Base-by-base conservation (phyloP, 75 land plant genomes). In the Ceratopteris richardii region DNA sequence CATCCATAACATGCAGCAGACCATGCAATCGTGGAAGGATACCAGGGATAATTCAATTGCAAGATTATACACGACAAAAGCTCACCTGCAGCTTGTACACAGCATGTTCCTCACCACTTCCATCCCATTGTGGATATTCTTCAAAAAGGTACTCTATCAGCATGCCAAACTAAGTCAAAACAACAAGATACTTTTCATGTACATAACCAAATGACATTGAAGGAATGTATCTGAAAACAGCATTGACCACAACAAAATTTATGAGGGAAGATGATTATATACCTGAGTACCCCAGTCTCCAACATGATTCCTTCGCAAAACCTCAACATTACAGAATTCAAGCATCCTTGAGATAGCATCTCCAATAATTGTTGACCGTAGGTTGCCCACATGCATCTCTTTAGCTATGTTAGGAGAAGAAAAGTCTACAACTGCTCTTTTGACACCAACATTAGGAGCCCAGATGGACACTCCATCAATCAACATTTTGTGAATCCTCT, bases 261-360 rank as follows among this genome's bases (percentile, higher is more conserved):
- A 33, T 33, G 37, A 33, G 37, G 9, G 9, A 33, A 33, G 37
- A 9, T 33, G 37, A 9, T 4, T 25, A 44, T 24, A 25, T 65
- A 92, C 97, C 97, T 92, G 98, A 48, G 98, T 94, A 13, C 98
- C 98, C 98, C 98, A 94, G 31, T 94, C 98, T 56, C 98, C 98
- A 58, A 94, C 98, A 75, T 94, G 98, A 57, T 94, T 94, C 30
- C 98, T 70, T 26, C 96, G 72, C 12, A 94, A 73, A 36, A 94
- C 98, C 3, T 81, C 74, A 51, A 89, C 98, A 55, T 83, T 75
- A 36, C 85, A 94, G 59, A 63, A 94, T 60, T 94, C 98, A 41
- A 94, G 63, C 91, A 94, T 90, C 1, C 74, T 65, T 23, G 91
- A 71, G 20, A 94, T 64, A 25, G 85, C 73, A 63, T 94, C 90